These are phyloP conservation scores for Lentinula sp. DNA, from an alignment of 768 basidiomycete genomes.

Conservation along the genomic window DNA sequence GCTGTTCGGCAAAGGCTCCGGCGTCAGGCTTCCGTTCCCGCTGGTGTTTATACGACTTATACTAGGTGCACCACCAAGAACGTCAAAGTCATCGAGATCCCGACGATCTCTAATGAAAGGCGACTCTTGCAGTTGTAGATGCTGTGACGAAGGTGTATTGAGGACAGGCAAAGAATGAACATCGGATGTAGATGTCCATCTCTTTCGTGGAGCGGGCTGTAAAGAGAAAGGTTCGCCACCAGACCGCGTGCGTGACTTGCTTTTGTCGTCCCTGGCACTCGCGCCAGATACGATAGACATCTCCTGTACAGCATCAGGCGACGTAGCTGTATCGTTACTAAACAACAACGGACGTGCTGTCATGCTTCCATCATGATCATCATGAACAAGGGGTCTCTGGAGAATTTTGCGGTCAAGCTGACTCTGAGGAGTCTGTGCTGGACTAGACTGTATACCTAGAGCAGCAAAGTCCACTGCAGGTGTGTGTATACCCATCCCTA, in stretches of 20 bases:
- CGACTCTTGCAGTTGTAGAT: not conserved
- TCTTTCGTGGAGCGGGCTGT: constrained; percentile 26
- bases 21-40: not conserved
- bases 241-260: constrained; percentile 22
- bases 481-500: constrained; percentile 14
- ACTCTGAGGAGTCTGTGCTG: constrained; percentile 16
- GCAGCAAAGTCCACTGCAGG: constrained; percentile 4
- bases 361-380: constrained; percentile 15
- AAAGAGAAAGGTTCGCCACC: constrained; percentile 21
- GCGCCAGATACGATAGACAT: not conserved
- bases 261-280: constrained; percentile 11
- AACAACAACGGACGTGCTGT: not conserved
- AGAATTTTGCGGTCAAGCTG: constrained; percentile 31
- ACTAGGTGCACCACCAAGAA: constrained; percentile 3
- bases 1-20: not conserved
- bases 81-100: constrained; percentile 1
- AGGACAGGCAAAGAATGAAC: not conserved
- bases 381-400: constrained; percentile 1
- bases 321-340: not conserved
- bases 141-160: not conserved
- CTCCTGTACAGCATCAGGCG: not conserved
- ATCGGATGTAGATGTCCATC: constrained; percentile 5
- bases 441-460: not conserved
- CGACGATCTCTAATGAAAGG: constrained; percentile 2
- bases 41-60: not conserved